Evolutionary conservation across 2,329 filamentous ascomycete species (phyloP), one percentile per base, ranked within the genome.

Genomic region (Penicillium sp.): DNA sequence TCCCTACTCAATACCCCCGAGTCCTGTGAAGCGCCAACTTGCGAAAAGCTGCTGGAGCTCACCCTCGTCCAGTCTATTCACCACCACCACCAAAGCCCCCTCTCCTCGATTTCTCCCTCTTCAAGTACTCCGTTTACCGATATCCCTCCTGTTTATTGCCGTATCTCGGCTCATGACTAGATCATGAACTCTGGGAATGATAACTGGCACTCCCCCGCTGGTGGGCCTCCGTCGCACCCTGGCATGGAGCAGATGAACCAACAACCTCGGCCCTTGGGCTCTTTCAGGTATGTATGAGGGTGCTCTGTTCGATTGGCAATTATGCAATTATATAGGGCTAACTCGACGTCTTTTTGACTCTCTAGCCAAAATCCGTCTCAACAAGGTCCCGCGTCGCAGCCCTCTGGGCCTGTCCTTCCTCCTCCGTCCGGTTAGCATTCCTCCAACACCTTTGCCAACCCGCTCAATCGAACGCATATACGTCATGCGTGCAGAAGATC

Each of bases 171-270:
- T 63, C 51, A 66, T 64, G 62, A 51, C 49, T 44, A 57, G 51
- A 68, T 51, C 54, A 75, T 75, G 73, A 75, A 75, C 59, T 65
- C 72, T 60, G 72, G 70, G 55, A 74, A 70, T 59, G 72, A 75
- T 68, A 70, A 65, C 52, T 75, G 73, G 73, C 72, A 75, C 62
- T 68, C 68, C 48, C 64, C 68, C 44, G 63, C 56, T 23, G 68
- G 68, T 64, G 70, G 71, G 48, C 70, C 70, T 42, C 72, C 71
- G 53, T 66, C 70, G 54, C 73, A 74, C 64, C 68, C 69, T 62
- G 68, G 68, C 59, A 75, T 72, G 67, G 75, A 72, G 55, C 73
- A 69, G 57, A 67, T 73, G 66, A 73, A 62, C 60, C 74, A 72
- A 60, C 72, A 72, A 55, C 67, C 71, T 56, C 70, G 75, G 55